Evolutionary conservation across 116 monocot genomes (phyloP).

Genomic region (Dioscorea cayenensis): DNA sequence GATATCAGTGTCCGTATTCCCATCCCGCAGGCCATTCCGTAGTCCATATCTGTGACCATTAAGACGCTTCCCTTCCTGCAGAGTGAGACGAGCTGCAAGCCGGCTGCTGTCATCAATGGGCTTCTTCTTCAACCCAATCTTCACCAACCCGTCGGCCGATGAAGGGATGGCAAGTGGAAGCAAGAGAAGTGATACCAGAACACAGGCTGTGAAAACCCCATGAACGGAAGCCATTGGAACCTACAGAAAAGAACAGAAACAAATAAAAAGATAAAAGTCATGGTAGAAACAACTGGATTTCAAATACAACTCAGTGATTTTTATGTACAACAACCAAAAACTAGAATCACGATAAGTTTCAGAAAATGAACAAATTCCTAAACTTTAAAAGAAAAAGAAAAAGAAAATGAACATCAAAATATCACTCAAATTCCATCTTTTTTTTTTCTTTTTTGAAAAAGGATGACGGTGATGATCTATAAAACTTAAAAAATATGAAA

Average conservation of each 20-base stretch:
- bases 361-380: no score
- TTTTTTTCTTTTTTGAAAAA: no score
- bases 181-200: constrained; percentile 22
- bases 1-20: constrained; percentile 23
- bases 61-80: neutral
- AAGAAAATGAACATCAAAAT: no score
- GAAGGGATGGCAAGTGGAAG: constrained; percentile 13
- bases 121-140: constrained; percentile 55
- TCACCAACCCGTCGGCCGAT: constrained; percentile 34
- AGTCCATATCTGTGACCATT: constrained; percentile 9
- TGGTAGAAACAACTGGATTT: neutral
- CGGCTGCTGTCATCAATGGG: constrained; percentile 19
- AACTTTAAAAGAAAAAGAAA: no score
- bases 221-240: constrained; percentile 6
- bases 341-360: no score
- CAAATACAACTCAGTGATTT: neutral
- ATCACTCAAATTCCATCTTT: no score
- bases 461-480: no score
- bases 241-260: neutral
- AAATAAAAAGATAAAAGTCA: neutral
- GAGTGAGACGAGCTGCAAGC: constrained; percentile 9
- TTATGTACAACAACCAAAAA: neutral
- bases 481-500: no score
- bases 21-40: neutral
- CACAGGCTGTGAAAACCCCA: neutral